Base-by-base conservation (phyloP, 2,329 filamentous ascomycete species). In the Colletotrichum cordylinicola region DNA sequence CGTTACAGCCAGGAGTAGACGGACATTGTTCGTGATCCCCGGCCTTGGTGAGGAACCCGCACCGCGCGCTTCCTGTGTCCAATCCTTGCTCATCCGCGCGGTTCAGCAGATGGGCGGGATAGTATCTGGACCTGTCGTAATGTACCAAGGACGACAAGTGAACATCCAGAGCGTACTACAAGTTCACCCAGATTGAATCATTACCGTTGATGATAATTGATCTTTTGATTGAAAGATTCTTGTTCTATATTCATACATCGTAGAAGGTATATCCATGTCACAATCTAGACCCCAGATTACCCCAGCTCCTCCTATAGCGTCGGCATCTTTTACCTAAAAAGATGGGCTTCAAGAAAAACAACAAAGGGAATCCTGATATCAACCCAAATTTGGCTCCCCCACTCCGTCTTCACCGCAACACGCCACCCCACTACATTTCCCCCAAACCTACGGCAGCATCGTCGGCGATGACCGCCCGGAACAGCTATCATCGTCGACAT, bases 161-260 rank as follows among this genome's bases (percentile, higher is more conserved):
- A 37, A 12, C 10, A 33, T 7, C 33, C 10, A 10, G 33, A 5
- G 24, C 24, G 24, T 5, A 27, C 24, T 27, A 27, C 6, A 33
- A 9, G 31, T 27, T 1, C 5, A 6, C 24, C 13, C 15, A 13
- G 12, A 29, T 7, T 7, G 15, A 12, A 29, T 3, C 24, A 13
- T 13, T 33, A 4, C 8, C 2, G 37, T 27, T 2, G 7, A 21
- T 64, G 1, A 64, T 61, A 61, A 61, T 67, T 60, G 33, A 52
- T 67, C 65, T 55, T 55, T 62, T 43, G 37, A 48, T 65, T 43
- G 58, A 33, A 52, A 69, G 27, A 70, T 66, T 70, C 33, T 55
- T 56, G 52, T 60, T 73, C 70, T 75, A 75, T 75, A 73, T 75
- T 75, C 73, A 73, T 75, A 73, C 64, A 75, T 73, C 73, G 64